Evolutionary conservation across 257 asterid genomes (phyloP).

Genomic region (Ophiorrhiza pumila): DNA sequence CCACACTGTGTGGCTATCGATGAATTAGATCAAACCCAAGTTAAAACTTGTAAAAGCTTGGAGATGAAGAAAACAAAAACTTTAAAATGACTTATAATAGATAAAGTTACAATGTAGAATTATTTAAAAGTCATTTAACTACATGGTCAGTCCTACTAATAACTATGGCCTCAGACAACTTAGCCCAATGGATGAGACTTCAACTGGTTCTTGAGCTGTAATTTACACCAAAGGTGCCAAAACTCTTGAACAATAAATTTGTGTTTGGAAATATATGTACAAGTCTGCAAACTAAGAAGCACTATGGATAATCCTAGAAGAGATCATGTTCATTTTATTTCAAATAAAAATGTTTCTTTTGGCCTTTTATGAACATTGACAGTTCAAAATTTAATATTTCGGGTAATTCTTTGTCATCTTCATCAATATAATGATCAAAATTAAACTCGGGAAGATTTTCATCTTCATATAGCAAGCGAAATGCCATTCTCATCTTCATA

Average conservation of each 20-base stretch:
- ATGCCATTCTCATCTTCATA: background rate
- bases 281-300: background rate
- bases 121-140: too few relatives aligned
- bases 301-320: background rate
- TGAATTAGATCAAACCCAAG: too few relatives aligned
- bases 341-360: too few relatives aligned
- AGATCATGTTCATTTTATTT: background rate
- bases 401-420: background rate
- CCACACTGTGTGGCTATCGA: too few relatives aligned
- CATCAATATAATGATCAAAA: background rate
- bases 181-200: background rate
- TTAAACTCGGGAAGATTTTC: background rate
- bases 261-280: background rate
- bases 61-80: too few relatives aligned
- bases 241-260: background rate
- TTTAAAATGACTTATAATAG: too few relatives aligned
- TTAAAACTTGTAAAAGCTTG: too few relatives aligned
- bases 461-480: background rate
- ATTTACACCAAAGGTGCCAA: background rate
- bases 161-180: background rate
- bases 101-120: too few relatives aligned
- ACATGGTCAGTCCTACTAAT: too few relatives aligned
- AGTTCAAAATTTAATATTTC: background rate
- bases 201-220: background rate
- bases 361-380: background rate